Base-by-base conservation (phyloP, 23 red algal genomes). In the Gracilaria vermiculophylla region DNA sequence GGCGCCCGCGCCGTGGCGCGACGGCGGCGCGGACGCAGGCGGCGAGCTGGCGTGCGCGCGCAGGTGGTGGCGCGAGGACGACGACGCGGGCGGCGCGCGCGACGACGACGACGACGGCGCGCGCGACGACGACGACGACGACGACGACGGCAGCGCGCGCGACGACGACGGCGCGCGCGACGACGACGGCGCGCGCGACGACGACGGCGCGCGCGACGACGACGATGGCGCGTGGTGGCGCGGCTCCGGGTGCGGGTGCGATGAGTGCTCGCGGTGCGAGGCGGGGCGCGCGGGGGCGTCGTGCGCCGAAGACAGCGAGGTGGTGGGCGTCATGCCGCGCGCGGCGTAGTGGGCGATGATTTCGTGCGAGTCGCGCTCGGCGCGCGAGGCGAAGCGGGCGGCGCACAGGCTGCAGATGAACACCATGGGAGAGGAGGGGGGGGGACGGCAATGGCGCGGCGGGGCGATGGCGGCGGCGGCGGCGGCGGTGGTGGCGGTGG, bases 261-360 rank as follows among this genome's bases (percentile, higher is more conserved):
- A 70, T 16, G 37, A 70, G 8, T 70, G 64, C 64, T 42, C 37
- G 15, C 35, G 64, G 5, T n/a, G 33, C 33, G 17, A 17, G 20
- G 33, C 0, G 10, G 64, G 1, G 4, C n/a, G 16, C 16, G 37
- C 16, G 24, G 64, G 10, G n/a, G 7, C 8, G 34, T 7, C 3
- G 10, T 5, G 16, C 33, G 9, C 39, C 19, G 13, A 43, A 70
- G 37, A 35, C 39, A 35, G 64, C 64, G 64, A 70, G 64, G 34
- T 70, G 64, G 33, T 70, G 35, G 64, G 64, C 1, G 64, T 70
- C 64, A 70, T 70, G 14, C 64, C 64, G n/a, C 64, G 64, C 1
- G 34, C 33, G 37, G 64, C 64, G 37, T 41, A 41, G 29, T 70
- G 64, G 7, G 16, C 2, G 34, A 42, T 39, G 15, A 21, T 70